Base-by-base conservation (phyloP, 1,284 basidiomycete species). In the Tilletia walkeri region DNA sequence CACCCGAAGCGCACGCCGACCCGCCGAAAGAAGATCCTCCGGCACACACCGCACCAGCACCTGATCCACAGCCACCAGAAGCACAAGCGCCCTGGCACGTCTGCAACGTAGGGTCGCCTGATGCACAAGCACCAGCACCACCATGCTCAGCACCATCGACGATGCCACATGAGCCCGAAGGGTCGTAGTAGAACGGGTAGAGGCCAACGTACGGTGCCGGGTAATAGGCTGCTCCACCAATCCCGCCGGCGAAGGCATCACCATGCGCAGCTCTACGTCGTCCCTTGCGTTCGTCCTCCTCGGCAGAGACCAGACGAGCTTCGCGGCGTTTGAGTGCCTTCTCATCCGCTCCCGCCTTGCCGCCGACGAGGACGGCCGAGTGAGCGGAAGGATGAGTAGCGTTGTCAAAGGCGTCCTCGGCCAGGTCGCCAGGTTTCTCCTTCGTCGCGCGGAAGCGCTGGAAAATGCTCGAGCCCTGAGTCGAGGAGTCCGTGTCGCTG, bases 321-420 rank as follows among this genome's bases (percentile, higher is more conserved):
- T 56, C 34, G 54, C 54, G 16, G 24, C 34, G 14, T 24, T 20
- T 12, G 24, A 56, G 20, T 14, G 54, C 54, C 18, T 30, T 14
- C 54, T 56, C 34, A 24, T 56, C 5, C 20, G 6, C 34, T 24
- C 54, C 54, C 10, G 3, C 20, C 20, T 56, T 30, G 54, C 54
- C 54, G 20, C 54, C 54, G 24, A 56, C 20, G 20, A 56, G 12
- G 20, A n/a, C 54, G 54, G 20, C 54, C 54, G 54, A 30, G 20
- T 56, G 54, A 1, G 20, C 54, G 34, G 54, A 56, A 20, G 54
- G 54, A 30, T 56, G 54, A 6, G 54, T 56, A 0, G 54, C 54
- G 4, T 56, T 34, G 20, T 56, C 54, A 56, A 56, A 56, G 54
- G 54, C 54, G 24, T 56, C 54, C 24, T 56, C 54, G 24, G 54